Base-by-base conservation (phyloP, 2,329 filamentous ascomycete genomes). In the Pyrenophora seminiperda region DNA sequence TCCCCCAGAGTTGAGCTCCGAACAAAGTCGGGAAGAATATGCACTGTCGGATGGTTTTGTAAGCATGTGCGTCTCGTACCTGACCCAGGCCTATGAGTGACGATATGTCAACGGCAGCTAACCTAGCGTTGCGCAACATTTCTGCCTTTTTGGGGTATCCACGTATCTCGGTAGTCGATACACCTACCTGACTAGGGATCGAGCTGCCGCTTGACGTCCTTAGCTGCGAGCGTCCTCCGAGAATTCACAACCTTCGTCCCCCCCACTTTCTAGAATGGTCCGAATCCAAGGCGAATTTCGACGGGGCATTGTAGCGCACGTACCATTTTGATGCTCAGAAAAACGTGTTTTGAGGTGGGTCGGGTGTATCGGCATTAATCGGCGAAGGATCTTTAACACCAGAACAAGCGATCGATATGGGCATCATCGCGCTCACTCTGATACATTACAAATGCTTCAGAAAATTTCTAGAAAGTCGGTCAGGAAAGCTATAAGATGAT, bases 311-410 rank as follows among this genome's bases (percentile, higher is more conserved):
- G 39, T 20, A 22, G 19, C 7, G 38, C 37, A 47, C 42, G 17
- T 3, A 24, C 47, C 47, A 15, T 27, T 36, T 42, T 42, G 33
- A 42, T 48, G 37, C 24, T 59, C 50, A 53, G 7, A 22, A 53
- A 54, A 54, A 42, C 29, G 50, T 55, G 36, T 50, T 47, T 11
- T 36, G 24, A 32, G 48, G 54, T 57, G 58, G 60, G 53, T 56
- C 58, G 33, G 19, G 32, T 49, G 11, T 40, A 46, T 44, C 61
- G 61, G 61, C 56, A 47, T 44, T 54, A 32, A 56, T 63, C 61
- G 61, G 61, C 61, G 51, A 64, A 61, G 53, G 43, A 56, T 47
- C 53, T 59, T 59, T 61, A 63, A 47, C 53, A 59, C 54, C 44
- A 50, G 41, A 49, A 38, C 41, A 50, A 19, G n/a, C n/a, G n/a